Evolutionary conservation across 345 rosid species (phyloP).

Genomic region (Eucalyptus curtisii): DNA sequence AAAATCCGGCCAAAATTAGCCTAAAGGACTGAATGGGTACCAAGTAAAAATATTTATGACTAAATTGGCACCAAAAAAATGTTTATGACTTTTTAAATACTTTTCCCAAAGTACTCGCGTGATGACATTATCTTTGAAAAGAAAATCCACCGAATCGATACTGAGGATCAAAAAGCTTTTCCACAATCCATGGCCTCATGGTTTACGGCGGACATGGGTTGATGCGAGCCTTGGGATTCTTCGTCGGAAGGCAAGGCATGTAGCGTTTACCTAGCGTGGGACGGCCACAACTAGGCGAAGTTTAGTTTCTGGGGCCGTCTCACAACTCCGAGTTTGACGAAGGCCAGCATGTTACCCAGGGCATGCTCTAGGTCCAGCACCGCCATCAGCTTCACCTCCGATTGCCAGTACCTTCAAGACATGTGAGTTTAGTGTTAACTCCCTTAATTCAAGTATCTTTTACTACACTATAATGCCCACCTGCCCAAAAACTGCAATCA

Average conservation of each 20-base stretch:
- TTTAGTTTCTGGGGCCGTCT: neutral
- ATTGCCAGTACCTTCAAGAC: too few species aligned
- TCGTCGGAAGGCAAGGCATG: neutral
- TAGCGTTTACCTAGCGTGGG: accelerated
- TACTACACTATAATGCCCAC: too few species aligned
- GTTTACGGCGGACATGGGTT: too few species aligned
- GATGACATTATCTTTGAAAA: neutral
- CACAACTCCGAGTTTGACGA: accelerated
- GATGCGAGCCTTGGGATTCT: too few species aligned
- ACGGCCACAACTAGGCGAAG: neutral
- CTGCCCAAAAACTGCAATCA: too few species aligned
- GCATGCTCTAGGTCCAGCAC: neutral
- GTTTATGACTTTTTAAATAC: too few species aligned
- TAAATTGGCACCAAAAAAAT: too few species aligned
- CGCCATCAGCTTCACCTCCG: neutral
- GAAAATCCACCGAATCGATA: neutral
- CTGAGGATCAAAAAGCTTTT: neutral
- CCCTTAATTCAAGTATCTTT: too few species aligned
- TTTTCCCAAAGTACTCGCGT: accelerated
- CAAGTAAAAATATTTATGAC: too few species aligned
- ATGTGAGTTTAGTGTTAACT: too few species aligned
- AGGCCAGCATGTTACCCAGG: neutral
- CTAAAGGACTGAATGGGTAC: accelerated
- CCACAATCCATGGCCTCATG: neutral
- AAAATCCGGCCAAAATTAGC: accelerated